Evolutionary conservation across 441 rosid genomes (phyloP).

Genomic region (Erodium moschatum): DNA sequence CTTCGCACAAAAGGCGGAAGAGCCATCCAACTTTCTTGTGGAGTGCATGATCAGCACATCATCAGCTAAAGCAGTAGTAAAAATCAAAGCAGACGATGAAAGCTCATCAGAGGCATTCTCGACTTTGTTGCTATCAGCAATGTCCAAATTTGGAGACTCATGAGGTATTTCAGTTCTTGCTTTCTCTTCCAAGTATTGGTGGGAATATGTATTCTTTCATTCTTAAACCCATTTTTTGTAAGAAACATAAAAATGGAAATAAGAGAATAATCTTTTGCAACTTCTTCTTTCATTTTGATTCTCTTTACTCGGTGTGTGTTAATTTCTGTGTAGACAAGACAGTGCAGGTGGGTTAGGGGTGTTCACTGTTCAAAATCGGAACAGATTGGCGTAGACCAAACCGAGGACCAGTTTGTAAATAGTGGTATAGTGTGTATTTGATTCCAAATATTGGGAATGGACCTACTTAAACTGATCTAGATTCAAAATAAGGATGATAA

Average conservation of each 20-base stretch:
- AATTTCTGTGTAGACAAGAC: too few relatives aligned
- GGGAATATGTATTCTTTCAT: not conserved
- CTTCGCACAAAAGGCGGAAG: slow-evolving; percentile 79
- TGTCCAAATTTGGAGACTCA: slow-evolving; percentile 51
- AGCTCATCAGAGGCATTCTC: slow-evolving; percentile 53
- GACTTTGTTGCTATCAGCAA: slow-evolving; percentile 46
- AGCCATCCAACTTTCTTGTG: slow-evolving; percentile 49
- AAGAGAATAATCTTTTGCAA: too few relatives aligned
- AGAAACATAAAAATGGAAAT: not conserved
- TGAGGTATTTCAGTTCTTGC: slow-evolving; percentile 21
- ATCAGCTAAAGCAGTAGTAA: slow-evolving; percentile 63
- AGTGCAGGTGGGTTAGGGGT: too few relatives aligned
- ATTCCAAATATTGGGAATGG: too few relatives aligned
- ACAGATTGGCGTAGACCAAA: too few relatives aligned
- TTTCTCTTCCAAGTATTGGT: not conserved
- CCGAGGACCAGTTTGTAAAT: too few relatives aligned
- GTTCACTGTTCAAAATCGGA: too few relatives aligned
- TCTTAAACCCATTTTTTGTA: not conserved
- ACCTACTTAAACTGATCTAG: too few relatives aligned
- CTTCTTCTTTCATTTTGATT: too few relatives aligned
- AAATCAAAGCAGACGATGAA: slow-evolving; percentile 80
- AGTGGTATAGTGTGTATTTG: too few relatives aligned
- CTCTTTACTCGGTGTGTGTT: too few relatives aligned
- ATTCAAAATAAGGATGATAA: too few relatives aligned
- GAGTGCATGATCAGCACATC: slow-evolving; percentile 83